Evolutionary conservation across 495 filamentous ascomycete genomes (phyloP), one percentile per base, ranked within the genome.

Genomic region (Neurospora sp.): DNA sequence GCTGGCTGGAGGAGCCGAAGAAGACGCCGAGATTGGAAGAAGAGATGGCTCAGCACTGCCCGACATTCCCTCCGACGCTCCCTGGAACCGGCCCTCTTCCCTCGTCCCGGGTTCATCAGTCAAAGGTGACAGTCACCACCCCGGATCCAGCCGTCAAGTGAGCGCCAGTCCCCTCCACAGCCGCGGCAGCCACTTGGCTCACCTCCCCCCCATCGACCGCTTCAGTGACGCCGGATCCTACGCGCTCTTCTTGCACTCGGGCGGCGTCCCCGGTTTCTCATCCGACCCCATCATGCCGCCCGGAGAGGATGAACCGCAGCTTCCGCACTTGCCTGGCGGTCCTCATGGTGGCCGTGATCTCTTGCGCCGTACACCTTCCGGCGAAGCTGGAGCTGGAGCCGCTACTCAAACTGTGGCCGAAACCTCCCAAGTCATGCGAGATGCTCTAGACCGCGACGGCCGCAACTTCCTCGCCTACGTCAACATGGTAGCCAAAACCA

Each of bases 391-490:
- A 47, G n/a, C 42, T 37, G 35, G 35, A 8, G 68, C 45, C n/a
- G 18, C 9, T 37, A 35, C 53, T 16, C 27, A 65, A 6, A 14
- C 22, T 59, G 9, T 14, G 65, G 44, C 53, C 71, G 65, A 73
- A 20, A 73, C 75, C 5, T 80, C 79, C 1, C 78, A 80, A 42
- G 37, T 37, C 3, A 75, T 78, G 69, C 71, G 35, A 35, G 45
- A 78, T 8, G 76, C 77, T 6, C 76, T 85, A 10, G 82, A 81
- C 70, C 75, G 75, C 20, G 81, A 84, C 69, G 80, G 82, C n/a
- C 73, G 41, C n/a, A 83, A 82, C 38, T 85, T 85, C 73, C 69
- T 82, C 31, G 87, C 87, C 73, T 93, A 90, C 77, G 83, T 92
- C 18, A 83, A 86, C 8, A 73, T 77, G n/a, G 74, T 75, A 6